phyloP scores from a whole-genome alignment of 805 yeast species.

The Nematodospora valgi region DNA sequence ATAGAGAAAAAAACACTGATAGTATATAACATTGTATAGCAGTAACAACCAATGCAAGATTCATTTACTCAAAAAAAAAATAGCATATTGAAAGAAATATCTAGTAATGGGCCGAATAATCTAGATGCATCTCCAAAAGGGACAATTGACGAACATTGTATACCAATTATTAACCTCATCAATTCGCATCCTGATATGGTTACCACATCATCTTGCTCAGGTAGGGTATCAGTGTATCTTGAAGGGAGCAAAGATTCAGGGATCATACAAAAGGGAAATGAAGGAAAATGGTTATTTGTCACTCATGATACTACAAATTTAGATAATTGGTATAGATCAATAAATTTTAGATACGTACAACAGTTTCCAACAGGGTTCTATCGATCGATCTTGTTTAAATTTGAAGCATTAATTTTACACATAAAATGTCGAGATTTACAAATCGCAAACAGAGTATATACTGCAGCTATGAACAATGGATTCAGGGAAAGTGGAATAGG shows the following conservation, averaged over 20 bases:
- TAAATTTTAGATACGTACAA: slow-evolving; percentile 17
- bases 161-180: slow-evolving; percentile 68
- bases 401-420: slow-evolving; percentile 82
- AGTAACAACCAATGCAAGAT: slow-evolving; percentile 30
- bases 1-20: slow-evolving; percentile 10
- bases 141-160: slow-evolving; percentile 67
- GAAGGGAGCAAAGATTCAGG: slow-evolving; percentile 59
- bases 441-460: slow-evolving; percentile 59
- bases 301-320: slow-evolving; percentile 59
- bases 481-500: slow-evolving; percentile 88
- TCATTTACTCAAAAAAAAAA: slow-evolving; percentile 68
- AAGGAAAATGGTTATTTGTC: slow-evolving; percentile 81
- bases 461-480: slow-evolving; percentile 78
- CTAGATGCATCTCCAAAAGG: slow-evolving; percentile 87
- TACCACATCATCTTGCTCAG: slow-evolving; percentile 87
- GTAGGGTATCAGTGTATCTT: slow-evolving; percentile 76
- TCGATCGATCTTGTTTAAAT: slow-evolving; percentile 68
- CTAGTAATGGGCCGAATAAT: slow-evolving; percentile 33
- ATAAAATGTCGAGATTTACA: slow-evolving; percentile 67
- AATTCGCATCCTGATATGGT: slow-evolving; percentile 66
- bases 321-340: slow-evolving; percentile 43
- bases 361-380: slow-evolving; percentile 17
- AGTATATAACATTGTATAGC: not conserved
- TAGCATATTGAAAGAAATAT: slow-evolving; percentile 51
- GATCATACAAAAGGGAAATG: slow-evolving; percentile 81